Conservation (phyloP, 306 rosid genomes). For the Nissolia schottii region DNA sequence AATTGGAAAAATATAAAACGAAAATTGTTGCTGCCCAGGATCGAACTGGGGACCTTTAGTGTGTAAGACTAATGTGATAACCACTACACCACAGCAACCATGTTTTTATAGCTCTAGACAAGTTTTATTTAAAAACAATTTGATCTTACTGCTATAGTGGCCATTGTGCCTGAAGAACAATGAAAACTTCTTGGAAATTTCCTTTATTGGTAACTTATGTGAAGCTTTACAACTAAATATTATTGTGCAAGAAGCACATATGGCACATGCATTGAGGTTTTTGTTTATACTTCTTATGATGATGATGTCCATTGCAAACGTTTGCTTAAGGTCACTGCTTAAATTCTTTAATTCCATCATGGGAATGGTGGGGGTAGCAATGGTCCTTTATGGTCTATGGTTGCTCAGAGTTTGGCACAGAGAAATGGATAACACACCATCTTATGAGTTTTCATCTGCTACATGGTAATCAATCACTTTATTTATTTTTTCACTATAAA, state of each 20-base stretch:
- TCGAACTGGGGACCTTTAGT: conserved; percentile 86
- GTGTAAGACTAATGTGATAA: conserved; percentile 55
- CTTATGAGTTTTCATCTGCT: conserved; percentile 6
- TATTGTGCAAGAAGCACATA: neutral
- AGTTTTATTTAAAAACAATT: no score
- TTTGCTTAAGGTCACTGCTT: conserved; percentile 30
- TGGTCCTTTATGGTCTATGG: conserved; percentile 41
- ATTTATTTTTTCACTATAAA: neutral
- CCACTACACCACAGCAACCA: conserved; percentile 36
- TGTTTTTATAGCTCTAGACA: no score
- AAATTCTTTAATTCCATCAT: conserved; percentile 31
- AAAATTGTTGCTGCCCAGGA: conserved; percentile 59
- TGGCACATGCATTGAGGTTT: neutral
- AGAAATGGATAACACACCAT: conserved; percentile 1
- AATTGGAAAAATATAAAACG: neutral
- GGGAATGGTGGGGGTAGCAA: conserved; percentile 44
- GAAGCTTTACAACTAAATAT: neutral
- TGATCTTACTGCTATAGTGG: neutral
- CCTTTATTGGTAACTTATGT: neutral
- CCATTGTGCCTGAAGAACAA: neutral
- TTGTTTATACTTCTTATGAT: neutral
- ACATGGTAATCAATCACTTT: conserved; percentile 22
- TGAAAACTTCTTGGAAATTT: neutral
- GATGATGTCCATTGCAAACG: conserved; percentile 16
- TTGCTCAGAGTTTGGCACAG: conserved; percentile 41